Evolutionary conservation across 179 eudicot species (phyloP), one percentile per base, ranked within the genome.

Genomic region (Amaranthus tricolor): DNA sequence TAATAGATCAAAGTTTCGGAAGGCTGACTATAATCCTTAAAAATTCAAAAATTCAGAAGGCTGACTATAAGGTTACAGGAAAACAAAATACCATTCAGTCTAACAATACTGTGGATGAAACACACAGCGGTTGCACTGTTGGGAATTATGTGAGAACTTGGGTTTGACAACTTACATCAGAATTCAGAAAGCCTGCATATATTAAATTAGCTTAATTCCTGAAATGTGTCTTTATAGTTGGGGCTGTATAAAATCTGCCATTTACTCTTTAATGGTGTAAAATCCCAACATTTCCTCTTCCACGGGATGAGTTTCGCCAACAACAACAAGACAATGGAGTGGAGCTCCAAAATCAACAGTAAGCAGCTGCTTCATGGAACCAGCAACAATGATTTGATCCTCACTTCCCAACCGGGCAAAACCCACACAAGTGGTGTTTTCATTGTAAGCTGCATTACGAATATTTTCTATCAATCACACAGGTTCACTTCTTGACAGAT

Each of bases 391-490:
- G 63, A 72, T 74, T 80, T 94, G 94, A 80, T 89, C 91, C 58
- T 88, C 96, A 50, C 94, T 86, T 66, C 98, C 97, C 16, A 94
- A 64, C 60, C 96, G 88, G 3, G 98, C 98, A 76, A 92, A 82
- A 40, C 98, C 94, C 73, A 89, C 96, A 62, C 97, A 92, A 10
- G 59, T 77, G 0, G 90, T 88, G 60, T 85, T 88, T 77, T 90
- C 96, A 47, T 58, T 74, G 74, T 86, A 94, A 48, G 81, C 98
- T 94, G 92, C 85, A 84, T 60, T 55, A 48, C 45, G 55, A 71
- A 74, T 40, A 8, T 15, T 12, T 8, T 19, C 49, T 43, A 20
- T 65, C 1, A 16, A 48, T 59, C 19, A 56, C 19, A 56, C 65
- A 57, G 43, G 52, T 19, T 70, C 47, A 19, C 4, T 31, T 31